Conservation (phyloP, 345 rosid species). For the Diplotaxis tenuifolia region DNA sequence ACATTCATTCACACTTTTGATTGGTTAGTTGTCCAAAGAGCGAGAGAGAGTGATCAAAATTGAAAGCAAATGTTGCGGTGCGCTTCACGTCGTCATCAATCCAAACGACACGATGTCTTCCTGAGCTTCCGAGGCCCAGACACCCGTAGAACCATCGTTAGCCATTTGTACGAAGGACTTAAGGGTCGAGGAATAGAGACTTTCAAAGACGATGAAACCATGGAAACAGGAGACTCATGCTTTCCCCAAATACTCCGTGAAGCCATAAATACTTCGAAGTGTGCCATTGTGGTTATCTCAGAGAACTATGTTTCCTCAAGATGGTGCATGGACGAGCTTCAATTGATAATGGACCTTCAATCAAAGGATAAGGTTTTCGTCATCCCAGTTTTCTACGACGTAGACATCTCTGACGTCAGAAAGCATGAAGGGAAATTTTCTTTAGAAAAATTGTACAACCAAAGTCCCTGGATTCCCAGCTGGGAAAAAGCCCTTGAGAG, state of each 20-base stretch:
- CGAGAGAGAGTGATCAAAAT: neutral
- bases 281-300: conserved; percentile 5
- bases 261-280: neutral
- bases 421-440: too few species aligned
- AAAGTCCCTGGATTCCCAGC: too few species aligned
- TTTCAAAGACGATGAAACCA: conserved; percentile 7
- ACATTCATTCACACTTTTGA: neutral
- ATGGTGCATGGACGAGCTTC: conserved; percentile 25
- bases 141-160: conserved; percentile 11
- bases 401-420: too few species aligned
- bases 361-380: too few species aligned
- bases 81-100: neutral
- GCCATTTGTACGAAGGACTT: conserved; percentile 7
- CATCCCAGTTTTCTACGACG: too few species aligned
- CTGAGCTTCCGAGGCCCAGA: conserved; percentile 26
- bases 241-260: neutral
- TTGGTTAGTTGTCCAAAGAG: neutral
- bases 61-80: neutral
- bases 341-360: too few species aligned
- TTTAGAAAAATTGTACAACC: too few species aligned
- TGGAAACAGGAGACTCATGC: neutral
- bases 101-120: conserved; percentile 19
- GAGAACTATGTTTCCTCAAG: neutral
- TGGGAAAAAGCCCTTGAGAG: too few species aligned
- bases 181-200: neutral